Evolutionary conservation across 352 stramenopile species (phyloP), one percentile per base, ranked within the genome.

Genomic region (Aphanomyces stellatus): DNA sequence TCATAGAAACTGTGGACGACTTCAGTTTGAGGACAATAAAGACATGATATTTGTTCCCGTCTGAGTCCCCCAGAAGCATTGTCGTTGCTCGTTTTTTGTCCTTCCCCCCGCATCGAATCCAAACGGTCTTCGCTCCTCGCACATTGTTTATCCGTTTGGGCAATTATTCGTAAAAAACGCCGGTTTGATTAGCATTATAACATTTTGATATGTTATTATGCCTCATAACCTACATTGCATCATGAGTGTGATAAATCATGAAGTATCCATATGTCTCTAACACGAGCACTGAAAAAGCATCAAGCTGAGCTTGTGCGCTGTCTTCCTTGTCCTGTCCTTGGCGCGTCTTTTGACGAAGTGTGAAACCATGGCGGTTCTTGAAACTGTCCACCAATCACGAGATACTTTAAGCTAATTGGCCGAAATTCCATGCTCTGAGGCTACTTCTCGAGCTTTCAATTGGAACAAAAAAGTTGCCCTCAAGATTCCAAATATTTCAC

Each of bases 101-200:
- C 24, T 69, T 66, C 6, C 65, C 66, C 6, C 11, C 48, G 42
- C 62, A 73, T 1, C 65, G 55, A 5, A 76, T 64, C 70, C 72
- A 77, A 1, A 53, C 2, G 76, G 66, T 77, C 42, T 74, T 77
- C 3, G 30, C 35, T 1, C 66, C 67, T 1, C 41, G 42, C 11
- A n/a, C 19, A n/a, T 53, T 71, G 4, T 80, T 53, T 5, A 61
- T 78, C 17, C 59, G 67, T 55, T 72, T 73, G 0, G 72, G 68
- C 0, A 77, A 40, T 41, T 77, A 80, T 43, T 80, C 66, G 55
- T 78, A 73, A 33, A 67, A 75, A 0, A 77, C 51, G 0, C 61
- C 65, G 30, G 56, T 69, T 51, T 75, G 70, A 43, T 80, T 56
- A 0, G 70, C 74, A 43, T 76, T 80, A 57, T 65, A 76, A 64